These are phyloP conservation scores for Clitopilus passeckerianus DNA, from an alignment of 768 basidiomycete species.

Conservation along the genomic window DNA sequence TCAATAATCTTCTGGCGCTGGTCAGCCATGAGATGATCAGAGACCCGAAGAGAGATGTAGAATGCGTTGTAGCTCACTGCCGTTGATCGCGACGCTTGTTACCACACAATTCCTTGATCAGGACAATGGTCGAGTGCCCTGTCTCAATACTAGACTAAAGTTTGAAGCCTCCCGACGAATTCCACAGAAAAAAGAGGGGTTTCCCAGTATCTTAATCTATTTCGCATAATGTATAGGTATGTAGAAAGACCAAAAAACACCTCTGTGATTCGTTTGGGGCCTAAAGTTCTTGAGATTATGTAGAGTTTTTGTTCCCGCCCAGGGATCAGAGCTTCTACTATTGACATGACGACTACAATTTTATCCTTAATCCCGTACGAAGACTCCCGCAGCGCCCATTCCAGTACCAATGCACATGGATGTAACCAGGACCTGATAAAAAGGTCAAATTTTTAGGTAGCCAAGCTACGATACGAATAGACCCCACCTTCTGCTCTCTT, in stretches of 20 bases:
- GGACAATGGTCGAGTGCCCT: too few relatives aligned
- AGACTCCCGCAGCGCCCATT: constrained; percentile 87
- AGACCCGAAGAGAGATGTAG: background rate
- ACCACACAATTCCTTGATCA: too few relatives aligned
- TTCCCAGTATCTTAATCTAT: too few relatives aligned
- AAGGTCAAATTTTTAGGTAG: constrained; percentile 4
- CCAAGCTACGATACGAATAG: background rate
- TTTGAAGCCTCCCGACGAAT: too few relatives aligned
- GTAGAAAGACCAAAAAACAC: too few relatives aligned
- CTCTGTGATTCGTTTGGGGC: too few relatives aligned
- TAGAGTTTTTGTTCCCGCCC: too few relatives aligned
- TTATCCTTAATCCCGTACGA: constrained; percentile 45
- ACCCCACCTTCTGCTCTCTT: constrained; percentile 59
- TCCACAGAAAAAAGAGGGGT: too few relatives aligned
- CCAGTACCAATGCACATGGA: constrained; percentile 88
- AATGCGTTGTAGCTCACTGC: background rate
- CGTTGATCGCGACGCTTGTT: background rate
- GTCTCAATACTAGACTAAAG: too few relatives aligned
- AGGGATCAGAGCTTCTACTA: background rate
- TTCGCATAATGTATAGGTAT: too few relatives aligned
- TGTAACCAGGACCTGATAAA: constrained; percentile 68
- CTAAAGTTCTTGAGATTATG: too few relatives aligned
- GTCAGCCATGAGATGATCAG: constrained; percentile 30
- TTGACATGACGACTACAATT: background rate
- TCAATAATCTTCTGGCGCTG: constrained; percentile 69